phyloP scores from a whole-genome alignment of 176 grass and related monocot species.

The Cymbopogon citratus region DNA sequence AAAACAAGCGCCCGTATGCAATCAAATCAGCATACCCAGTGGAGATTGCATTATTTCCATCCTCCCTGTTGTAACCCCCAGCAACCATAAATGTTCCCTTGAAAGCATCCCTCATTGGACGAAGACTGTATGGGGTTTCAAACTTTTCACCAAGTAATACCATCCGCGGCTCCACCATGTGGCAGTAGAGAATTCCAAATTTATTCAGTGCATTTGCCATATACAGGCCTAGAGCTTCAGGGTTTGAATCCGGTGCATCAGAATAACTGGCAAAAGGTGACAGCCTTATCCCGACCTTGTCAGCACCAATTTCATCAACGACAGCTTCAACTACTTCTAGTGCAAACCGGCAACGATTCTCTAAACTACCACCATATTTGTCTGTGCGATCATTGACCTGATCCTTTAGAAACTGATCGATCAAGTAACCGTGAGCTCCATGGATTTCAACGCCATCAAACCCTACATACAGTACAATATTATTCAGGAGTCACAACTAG shows the following conservation, averaged over 20 bases:
- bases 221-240: conserved; percentile 52
- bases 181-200: conserved; percentile 51
- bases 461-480: conserved; percentile 33
- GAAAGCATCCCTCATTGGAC: conserved; percentile 56
- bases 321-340: conserved; percentile 65
- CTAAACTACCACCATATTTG: conserved; percentile 65
- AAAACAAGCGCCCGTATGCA: conserved; percentile 63
- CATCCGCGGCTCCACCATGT: conserved; percentile 83
- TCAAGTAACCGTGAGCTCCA: conserved; percentile 72
- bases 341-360: conserved; percentile 69
- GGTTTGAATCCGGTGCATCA: conserved; percentile 24
- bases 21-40: conserved; percentile 62
- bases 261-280: no score
- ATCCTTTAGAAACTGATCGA: conserved; percentile 86
- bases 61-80: conserved; percentile 56
- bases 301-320: conserved; percentile 67
- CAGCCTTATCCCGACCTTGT: background rate
- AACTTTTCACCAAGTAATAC: conserved; percentile 42
- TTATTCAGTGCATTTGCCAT: conserved; percentile 63
- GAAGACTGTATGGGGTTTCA: conserved; percentile 54
- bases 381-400: conserved; percentile 70
- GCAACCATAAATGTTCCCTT: conserved; percentile 66
- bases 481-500: background rate
- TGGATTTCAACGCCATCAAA: conserved; percentile 94
- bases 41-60: conserved; percentile 53